These are phyloP conservation scores for Umbelopsis sp. DNA, from an alignment of 192 early-diverging fungal species.

Conservation along the genomic window DNA sequence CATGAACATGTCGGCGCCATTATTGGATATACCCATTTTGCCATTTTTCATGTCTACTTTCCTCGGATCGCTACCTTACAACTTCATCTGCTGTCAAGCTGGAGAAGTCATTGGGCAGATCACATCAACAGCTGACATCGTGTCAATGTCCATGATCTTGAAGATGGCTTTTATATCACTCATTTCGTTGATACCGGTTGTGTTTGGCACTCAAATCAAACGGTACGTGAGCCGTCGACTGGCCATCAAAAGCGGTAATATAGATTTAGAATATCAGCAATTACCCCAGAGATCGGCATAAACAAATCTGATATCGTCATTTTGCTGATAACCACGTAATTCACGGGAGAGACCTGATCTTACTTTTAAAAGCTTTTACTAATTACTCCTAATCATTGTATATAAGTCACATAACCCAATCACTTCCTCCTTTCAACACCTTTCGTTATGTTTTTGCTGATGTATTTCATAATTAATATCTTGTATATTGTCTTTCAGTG, in stretches of 20 bases:
- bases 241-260: background rate
- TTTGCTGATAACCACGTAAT: too few species aligned
- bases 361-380: too few species aligned
- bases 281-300: too few species aligned
- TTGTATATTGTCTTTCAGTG: too few species aligned
- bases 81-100: slow-evolving; percentile 55
- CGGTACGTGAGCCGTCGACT: background rate
- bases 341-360: too few species aligned
- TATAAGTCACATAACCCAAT: too few species aligned
- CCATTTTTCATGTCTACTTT: slow-evolving; percentile 58
- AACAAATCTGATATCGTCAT: too few species aligned
- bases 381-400: too few species aligned
- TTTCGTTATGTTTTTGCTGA: too few species aligned
- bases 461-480: too few species aligned
- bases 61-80: slow-evolving; percentile 57
- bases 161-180: slow-evolving; percentile 42
- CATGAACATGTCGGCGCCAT: slow-evolving; percentile 53
- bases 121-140: slow-evolving; percentile 41
- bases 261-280: background rate
- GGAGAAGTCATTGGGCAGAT: slow-evolving; percentile 52
- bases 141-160: slow-evolving; percentile 31
- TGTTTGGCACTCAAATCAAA: slow-evolving; percentile 21
- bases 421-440: too few species aligned
- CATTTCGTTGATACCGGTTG: slow-evolving; percentile 40
- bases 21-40: slow-evolving; percentile 48